These are phyloP conservation scores for Rhizopus stolonifer DNA, from an alignment of 371 early-diverging fungal species.

Conservation along the genomic window DNA sequence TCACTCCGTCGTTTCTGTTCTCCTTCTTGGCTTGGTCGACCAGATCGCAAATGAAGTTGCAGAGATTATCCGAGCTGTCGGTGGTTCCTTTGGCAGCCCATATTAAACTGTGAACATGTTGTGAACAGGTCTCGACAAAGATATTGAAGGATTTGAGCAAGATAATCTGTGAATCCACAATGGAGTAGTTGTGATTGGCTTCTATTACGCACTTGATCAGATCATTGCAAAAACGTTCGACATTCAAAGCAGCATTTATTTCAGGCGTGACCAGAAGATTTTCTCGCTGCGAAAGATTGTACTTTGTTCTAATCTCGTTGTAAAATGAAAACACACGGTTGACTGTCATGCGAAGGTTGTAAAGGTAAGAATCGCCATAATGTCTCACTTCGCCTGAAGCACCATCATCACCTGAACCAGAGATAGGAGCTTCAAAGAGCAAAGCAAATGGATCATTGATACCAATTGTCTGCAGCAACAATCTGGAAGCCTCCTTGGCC, in stretches of 20 bases:
- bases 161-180: slow-evolving; percentile 39
- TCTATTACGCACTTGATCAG: slow-evolving; percentile 25
- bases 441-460: slow-evolving; percentile 2
- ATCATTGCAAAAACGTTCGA: slow-evolving; percentile 16
- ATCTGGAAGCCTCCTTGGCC: slow-evolving; percentile 15
- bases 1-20: slow-evolving; percentile 26
- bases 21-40: slow-evolving; percentile 21
- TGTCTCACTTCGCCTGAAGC: slow-evolving; percentile 31
- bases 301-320: slow-evolving; percentile 8
- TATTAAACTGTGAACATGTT: slow-evolving; percentile 28
- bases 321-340: slow-evolving; percentile 26
- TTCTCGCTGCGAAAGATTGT: slow-evolving; percentile 9
- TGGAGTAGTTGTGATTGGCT: slow-evolving; percentile 39
- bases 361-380: slow-evolving; percentile 43
- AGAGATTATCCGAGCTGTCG: slow-evolving; percentile 5
- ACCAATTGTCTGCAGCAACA: slow-evolving; percentile 18
- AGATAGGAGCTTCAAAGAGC: slow-evolving; percentile 9
- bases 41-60: slow-evolving; percentile 27
- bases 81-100: slow-evolving; percentile 29
- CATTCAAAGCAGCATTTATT: slow-evolving; percentile 22
- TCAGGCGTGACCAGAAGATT: slow-evolving; percentile 23
- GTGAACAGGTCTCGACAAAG: slow-evolving; percentile 35
- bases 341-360: slow-evolving; percentile 31
- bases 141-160: slow-evolving; percentile 35
- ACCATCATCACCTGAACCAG: slow-evolving; percentile 32